Percentiles rank a stretch among this genome's conserved stretches.
Evolutionary conservation across 768 basidiomycete species (phyloP).

Genomic region (Kwoniella sp.): DNA sequence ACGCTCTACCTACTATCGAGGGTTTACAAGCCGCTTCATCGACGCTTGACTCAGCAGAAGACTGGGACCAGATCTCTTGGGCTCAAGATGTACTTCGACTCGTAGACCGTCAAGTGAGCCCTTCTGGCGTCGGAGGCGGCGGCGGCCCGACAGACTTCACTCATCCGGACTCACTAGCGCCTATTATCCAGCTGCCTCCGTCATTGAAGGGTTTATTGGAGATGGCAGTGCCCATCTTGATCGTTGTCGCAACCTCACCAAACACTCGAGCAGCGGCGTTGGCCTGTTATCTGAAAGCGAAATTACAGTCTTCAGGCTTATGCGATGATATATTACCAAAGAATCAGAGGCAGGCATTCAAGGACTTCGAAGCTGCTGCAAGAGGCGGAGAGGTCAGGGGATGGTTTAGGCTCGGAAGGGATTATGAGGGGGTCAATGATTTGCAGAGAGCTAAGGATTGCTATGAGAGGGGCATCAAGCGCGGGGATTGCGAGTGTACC

Average conservation of each 20-base stretch:
- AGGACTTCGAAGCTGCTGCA: conserved; percentile 84
- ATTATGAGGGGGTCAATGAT: conserved; percentile 85
- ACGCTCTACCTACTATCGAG: conserved; percentile 68
- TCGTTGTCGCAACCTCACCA: conserved; percentile 54
- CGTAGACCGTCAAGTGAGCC: conserved; percentile 63
- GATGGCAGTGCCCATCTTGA: conserved; percentile 64
- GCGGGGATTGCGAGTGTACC: conserved; percentile 73
- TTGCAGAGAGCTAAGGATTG: conserved; percentile 72
- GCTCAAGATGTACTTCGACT: conserved; percentile 78
- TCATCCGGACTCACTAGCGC: conserved; percentile 53
- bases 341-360: conserved; percentile 78
- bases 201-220: conserved; percentile 65
- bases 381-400: conserved; percentile 73
- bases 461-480: conserved; percentile 77
- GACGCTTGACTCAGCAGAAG: conserved; percentile 63
- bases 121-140: conserved; percentile 60
- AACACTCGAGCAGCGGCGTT: conserved; percentile 64
- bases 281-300: conserved; percentile 74
- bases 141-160: conserved; percentile 28
- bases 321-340: conserved; percentile 63
- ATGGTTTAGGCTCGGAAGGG: conserved; percentile 88
- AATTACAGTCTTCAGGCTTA: conserved; percentile 68
- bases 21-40: conserved; percentile 60
- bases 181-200: conserved; percentile 63
- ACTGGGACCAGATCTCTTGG: conserved; percentile 71